These are phyloP conservation scores for Singerocomus inundabilis DNA, from an alignment of 1,284 basidiomycete species.

Conservation along the genomic window DNA sequence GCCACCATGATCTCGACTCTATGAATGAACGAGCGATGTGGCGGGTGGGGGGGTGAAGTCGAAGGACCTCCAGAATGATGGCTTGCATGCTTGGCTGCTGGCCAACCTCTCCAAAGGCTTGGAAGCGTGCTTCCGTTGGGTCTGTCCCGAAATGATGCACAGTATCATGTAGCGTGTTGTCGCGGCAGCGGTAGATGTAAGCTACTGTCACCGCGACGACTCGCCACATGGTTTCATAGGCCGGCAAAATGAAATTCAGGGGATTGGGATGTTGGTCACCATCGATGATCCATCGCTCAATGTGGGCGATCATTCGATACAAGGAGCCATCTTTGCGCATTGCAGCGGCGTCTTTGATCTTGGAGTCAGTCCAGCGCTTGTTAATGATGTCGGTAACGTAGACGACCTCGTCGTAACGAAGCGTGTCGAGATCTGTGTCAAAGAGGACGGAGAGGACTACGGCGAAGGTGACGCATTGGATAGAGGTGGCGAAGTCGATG, in stretches of 20 bases:
- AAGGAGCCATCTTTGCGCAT: slow-evolving; percentile 24
- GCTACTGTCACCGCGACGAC: slow-evolving; percentile 49
- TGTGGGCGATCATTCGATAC: slow-evolving; percentile 20
- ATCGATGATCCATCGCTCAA: slow-evolving; percentile 40
- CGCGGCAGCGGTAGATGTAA: slow-evolving; percentile 22
- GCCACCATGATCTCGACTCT: slow-evolving; percentile 22
- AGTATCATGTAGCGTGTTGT: slow-evolving; percentile 24
- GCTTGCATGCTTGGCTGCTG: slow-evolving; percentile 37
- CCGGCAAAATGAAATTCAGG: slow-evolving; percentile 52
- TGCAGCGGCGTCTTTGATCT: slow-evolving; percentile 11
- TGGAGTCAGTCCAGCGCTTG: slow-evolving; percentile 39
- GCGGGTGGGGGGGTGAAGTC: slow-evolving; percentile 53
- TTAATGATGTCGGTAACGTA: slow-evolving; percentile 42
- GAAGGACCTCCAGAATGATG: slow-evolving; percentile 49
- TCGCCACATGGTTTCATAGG: slow-evolving; percentile 62
- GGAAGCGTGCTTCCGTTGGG: slow-evolving; percentile 38
- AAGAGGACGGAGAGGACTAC: slow-evolving; percentile 44
- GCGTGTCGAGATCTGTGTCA: slow-evolving; percentile 31
- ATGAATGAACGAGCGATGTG: slow-evolving; percentile 40
- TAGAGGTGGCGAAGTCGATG: slow-evolving; percentile 37
- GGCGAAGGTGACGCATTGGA: slow-evolving; percentile 45
- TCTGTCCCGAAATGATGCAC: slow-evolving; percentile 36
- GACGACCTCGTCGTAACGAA: slow-evolving; percentile 36
- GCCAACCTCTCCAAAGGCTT: slow-evolving; percentile 11
- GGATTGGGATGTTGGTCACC: slow-evolving; percentile 40